Evolutionary conservation across 768 basidiomycete species (phyloP).

Genomic region (Mycena leptocephala): DNA sequence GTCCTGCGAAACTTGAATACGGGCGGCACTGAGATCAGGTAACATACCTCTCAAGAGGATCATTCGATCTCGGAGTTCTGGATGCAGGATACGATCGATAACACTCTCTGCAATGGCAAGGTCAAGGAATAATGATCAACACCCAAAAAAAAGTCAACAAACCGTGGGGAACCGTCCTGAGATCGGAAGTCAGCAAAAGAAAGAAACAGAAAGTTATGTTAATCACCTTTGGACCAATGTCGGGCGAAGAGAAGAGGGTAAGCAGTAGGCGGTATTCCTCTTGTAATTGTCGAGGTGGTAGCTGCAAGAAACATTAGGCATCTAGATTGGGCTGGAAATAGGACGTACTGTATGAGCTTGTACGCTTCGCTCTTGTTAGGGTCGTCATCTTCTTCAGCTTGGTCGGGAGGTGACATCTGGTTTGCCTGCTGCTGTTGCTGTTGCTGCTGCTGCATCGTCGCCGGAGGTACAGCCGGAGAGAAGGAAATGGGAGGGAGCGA

Average conservation of each 20-base stretch:
- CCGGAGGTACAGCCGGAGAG: constrained; percentile 46
- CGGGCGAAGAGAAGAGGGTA: constrained; percentile 90
- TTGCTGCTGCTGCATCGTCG: constrained; percentile 51
- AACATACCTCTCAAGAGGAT: constrained; percentile 86
- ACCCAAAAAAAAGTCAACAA: constrained; percentile 34
- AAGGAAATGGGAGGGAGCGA: constrained; percentile 68
- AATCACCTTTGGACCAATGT: constrained; percentile 87
- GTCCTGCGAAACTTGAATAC: constrained; percentile 60
- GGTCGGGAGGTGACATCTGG: constrained; percentile 55
- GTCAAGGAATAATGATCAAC: neutral
- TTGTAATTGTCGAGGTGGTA: constrained; percentile 95
- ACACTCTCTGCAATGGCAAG: constrained; percentile 75
- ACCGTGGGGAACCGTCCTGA: constrained; percentile 90
- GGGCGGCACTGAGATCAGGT: neutral
- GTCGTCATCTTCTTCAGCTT: constrained; percentile 75
- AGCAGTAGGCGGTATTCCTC: constrained; percentile 87
- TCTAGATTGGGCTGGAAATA: neutral
- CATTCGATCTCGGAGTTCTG: constrained; percentile 92
- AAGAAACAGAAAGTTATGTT: neutral
- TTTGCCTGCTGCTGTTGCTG: constrained; percentile 41
- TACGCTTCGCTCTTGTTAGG: constrained; percentile 86
- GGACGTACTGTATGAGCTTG: constrained; percentile 82
- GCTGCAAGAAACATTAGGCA: constrained; percentile 53
- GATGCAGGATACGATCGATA: constrained; percentile 93
- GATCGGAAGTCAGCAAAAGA: constrained; percentile 28